Evolutionary conservation across 257 asterid species (phyloP).

Genomic region (Eucommia ulmoides): DNA sequence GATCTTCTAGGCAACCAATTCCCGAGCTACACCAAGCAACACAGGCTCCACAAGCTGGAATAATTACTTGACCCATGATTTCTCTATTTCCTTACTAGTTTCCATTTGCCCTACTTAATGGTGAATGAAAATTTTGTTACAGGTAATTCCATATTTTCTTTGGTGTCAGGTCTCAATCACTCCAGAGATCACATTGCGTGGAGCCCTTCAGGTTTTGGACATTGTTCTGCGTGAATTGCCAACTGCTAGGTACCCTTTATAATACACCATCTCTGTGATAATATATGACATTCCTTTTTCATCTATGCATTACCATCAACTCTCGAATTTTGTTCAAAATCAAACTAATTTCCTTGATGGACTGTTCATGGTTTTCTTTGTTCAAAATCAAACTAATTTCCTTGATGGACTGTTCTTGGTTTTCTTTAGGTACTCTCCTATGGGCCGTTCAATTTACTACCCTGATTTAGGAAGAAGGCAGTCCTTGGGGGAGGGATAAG

Average conservation of each 20-base stretch:
- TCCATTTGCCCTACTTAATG: too few species aligned
- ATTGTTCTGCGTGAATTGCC: constrained; percentile 92
- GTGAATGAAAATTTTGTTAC: background rate
- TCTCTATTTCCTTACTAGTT: background rate
- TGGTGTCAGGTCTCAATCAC: constrained; percentile 53
- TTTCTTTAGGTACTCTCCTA: constrained; percentile 48
- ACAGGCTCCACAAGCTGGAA: constrained; percentile 42
- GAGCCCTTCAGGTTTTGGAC: constrained; percentile 88
- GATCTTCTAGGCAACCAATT: constrained; percentile 55
- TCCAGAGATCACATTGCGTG: constrained; percentile 77
- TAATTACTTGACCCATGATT: constrained; percentile 21
- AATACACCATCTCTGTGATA: background rate
- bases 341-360: too few species aligned
- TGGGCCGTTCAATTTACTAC: constrained; percentile 80
- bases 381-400: too few species aligned
- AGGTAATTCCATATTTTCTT: background rate
- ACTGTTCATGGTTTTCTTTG: too few species aligned
- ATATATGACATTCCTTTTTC: background rate
- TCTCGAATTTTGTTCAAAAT: too few species aligned
- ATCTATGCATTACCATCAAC: constrained; percentile 1
- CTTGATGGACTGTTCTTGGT: background rate
- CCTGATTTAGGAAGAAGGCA: constrained; percentile 67
- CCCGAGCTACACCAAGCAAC: constrained; percentile 99
- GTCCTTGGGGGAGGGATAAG: constrained; percentile 87
- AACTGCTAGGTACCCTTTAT: constrained; percentile 37